phyloP scores from a whole-genome alignment of 2,329 filamentous ascomycete genomes.

The Xylariales sp. region DNA sequence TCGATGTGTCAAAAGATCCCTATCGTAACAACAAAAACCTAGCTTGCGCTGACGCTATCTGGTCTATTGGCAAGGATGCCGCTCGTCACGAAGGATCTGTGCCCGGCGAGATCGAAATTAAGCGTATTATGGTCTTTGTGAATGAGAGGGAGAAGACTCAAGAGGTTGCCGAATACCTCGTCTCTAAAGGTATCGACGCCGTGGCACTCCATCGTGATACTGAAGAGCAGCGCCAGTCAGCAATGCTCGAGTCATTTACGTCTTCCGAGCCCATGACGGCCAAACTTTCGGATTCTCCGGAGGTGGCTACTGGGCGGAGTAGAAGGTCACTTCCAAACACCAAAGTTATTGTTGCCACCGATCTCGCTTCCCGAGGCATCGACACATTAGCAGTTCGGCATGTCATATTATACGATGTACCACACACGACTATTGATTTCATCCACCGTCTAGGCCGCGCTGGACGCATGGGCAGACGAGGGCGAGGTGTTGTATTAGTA shows the following conservation, averaged over 20 bases:
- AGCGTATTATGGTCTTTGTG: slow-evolving; percentile 93
- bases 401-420: slow-evolving; percentile 96
- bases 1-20: slow-evolving; percentile 91
- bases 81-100: slow-evolving; percentile 66
- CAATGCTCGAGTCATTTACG: slow-evolving; percentile 82
- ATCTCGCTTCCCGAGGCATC: slow-evolving; percentile 91
- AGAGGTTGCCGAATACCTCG: slow-evolving; percentile 82
- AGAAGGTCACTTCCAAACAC: slow-evolving; percentile 75
- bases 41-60: slow-evolving; percentile 94
- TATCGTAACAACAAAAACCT: slow-evolving; percentile 93
- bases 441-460: slow-evolving; percentile 94
- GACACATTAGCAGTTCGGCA: slow-evolving; percentile 92
- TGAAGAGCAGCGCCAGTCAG: slow-evolving; percentile 78
- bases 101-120: slow-evolving; percentile 72
- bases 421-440: slow-evolving; percentile 96
- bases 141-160: slow-evolving; percentile 93
- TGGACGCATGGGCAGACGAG: slow-evolving; percentile 90
- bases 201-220: slow-evolving; percentile 87
- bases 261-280: slow-evolving; percentile 55
- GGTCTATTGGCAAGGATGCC: slow-evolving; percentile 86
- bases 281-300: slow-evolving; percentile 32
- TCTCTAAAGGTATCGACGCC: slow-evolving; percentile 88
- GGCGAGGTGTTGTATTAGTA: slow-evolving; percentile 88
- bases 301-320: slow-evolving; percentile 47
- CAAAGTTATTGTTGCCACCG: slow-evolving; percentile 93